phyloP scores from a whole-genome alignment of 2,329 filamentous ascomycete genomes.

The Fusarium algeriense region DNA sequence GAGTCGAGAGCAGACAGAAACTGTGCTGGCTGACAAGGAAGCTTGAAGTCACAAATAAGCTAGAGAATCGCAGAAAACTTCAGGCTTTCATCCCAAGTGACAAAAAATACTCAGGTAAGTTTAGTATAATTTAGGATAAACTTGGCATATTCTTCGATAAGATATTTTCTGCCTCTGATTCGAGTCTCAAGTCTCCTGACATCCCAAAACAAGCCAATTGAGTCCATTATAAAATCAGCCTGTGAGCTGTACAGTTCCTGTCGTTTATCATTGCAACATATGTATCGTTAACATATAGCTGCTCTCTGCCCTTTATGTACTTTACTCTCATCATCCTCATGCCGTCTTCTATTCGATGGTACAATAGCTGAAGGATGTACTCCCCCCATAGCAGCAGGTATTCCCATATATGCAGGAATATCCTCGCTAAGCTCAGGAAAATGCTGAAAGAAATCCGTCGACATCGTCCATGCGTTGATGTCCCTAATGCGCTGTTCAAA shows the following conservation, averaged over 20 bases:
- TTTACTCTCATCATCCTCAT: neutral
- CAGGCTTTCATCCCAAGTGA: neutral
- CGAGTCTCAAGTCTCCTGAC: too few species aligned
- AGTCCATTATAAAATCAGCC: too few species aligned
- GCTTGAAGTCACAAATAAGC: neutral
- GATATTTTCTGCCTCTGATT: too few species aligned
- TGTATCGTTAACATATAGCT: constrained; percentile 5
- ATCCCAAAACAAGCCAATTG: too few species aligned
- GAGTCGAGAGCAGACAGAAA: neutral
- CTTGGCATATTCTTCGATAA: too few species aligned
- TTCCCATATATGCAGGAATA: constrained; percentile 36
- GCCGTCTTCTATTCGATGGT: neutral
- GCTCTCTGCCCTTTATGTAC: constrained; percentile 4
- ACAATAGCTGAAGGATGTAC: neutral
- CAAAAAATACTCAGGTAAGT: too few species aligned
- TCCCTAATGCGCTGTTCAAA: constrained; percentile 46
- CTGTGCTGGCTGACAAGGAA: constrained; percentile 1
- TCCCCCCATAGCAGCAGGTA: neutral
- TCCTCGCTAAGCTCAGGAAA: constrained; percentile 51
- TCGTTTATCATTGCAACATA: neutral
- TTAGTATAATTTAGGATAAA: too few species aligned
- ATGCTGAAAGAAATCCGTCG: constrained; percentile 42
- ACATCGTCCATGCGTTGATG: constrained; percentile 49
- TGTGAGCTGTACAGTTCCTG: neutral
- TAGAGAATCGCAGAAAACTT: too few species aligned